Conservation (phyloP, 495 filamentous ascomycete genomes). For the Penicillium parvum region DNA sequence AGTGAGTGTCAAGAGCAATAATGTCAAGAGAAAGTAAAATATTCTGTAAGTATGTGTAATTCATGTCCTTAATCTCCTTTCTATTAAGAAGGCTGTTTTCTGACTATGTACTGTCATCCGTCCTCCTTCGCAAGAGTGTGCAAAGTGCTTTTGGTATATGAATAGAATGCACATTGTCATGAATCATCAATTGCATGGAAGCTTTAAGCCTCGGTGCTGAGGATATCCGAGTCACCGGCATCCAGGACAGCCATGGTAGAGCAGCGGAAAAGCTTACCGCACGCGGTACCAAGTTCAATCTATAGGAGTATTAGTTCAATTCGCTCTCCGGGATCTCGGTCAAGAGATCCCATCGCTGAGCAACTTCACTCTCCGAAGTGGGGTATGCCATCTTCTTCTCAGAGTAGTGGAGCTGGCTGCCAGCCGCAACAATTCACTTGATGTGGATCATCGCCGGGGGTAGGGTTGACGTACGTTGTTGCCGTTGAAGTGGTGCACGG, state of each 20-base stretch:
- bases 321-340: conserved; percentile 26
- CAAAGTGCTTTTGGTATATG: conserved; percentile 3
- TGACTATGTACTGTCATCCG: too few relatives aligned
- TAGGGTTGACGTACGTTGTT: conserved; percentile 79
- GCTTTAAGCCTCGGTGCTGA: conserved; percentile 37
- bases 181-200: conserved; percentile 8
- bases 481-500: conserved; percentile 95
- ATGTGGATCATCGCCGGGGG: conserved; percentile 9
- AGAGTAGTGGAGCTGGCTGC: conserved; percentile 29
- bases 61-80: too few relatives aligned
- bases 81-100: too few relatives aligned
- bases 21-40: too few relatives aligned
- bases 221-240: conserved; percentile 97
- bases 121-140: too few relatives aligned
- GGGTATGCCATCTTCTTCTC: conserved; percentile 24
- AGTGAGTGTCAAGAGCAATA: background rate
- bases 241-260: conserved; percentile 95
- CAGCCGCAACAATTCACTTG: conserved; percentile 16
- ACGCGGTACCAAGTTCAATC: conserved; percentile 96
- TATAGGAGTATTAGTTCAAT: conserved; percentile 40
- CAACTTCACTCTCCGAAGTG: conserved; percentile 60
- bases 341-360: conserved; percentile 41
- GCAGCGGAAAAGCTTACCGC: conserved; percentile 80
- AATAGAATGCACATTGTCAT: conserved; percentile 6
- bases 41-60: too few relatives aligned